Evolutionary conservation across 345 rosid species (phyloP), one percentile per base, ranked within the genome.

Genomic region (Citrus medica): DNA sequence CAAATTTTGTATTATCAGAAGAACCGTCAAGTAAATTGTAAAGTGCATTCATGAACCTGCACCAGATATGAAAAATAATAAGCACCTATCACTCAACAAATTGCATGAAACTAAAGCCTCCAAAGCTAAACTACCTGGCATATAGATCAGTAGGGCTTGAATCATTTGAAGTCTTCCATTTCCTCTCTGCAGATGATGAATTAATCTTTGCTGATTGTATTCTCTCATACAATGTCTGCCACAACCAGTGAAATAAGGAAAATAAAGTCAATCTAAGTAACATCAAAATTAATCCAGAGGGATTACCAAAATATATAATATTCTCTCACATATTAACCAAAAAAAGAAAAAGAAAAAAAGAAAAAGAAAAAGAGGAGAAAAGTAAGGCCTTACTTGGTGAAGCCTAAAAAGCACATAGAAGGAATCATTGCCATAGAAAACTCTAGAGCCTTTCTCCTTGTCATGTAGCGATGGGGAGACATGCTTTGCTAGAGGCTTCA

Each of bases 391-490:
- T 89, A 97, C 99, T 82, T 88, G 99, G 83, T 97, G 99, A 86
- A 97, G 99, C 88, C 98, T 89, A 71, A 94, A 91, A 74, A 94
- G 92, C 78, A 94, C 94, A 71, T 94, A 94, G 81, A 90, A 94
- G 37, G 97, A 94, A 86, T 97, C 98, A 76, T 94, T 94, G 77
- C 98, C 99, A 79, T 94, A 97, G 83, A 97, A 97, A 85, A 94
- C 79, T 56, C 79, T 79, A n/a, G 90, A 87, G 75, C 82, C 89
- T 68, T 84, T 89, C 59, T 84, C 89, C 78, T 83, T 86, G 76
- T 84, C 84, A 69, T 65, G 67, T 82, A 89, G 83, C 30, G 87
- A 82, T 48, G 79, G 86, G 66, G 91, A 87, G 30, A 90, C 90
- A 87, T 90, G 88, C 88, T 94, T 93, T 75, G 92, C 92, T 10